Conservation (phyloP, 169 alveolate species). For the Cryptosporidium canis region DNA sequence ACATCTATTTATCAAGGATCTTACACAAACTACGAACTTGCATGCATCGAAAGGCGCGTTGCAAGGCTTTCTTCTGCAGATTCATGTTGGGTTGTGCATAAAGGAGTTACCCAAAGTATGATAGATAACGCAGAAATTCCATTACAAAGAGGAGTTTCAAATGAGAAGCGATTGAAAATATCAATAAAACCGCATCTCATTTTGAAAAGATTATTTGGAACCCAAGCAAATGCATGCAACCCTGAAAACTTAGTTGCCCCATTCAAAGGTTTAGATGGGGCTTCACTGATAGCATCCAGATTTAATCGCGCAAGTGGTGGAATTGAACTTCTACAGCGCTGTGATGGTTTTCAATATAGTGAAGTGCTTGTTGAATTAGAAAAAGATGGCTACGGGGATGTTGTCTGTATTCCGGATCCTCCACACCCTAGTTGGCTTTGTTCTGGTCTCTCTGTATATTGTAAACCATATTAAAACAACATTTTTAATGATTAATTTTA, state of each 20-base stretch:
- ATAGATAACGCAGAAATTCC: slow-evolving; percentile 57
- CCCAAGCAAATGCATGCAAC: slow-evolving; percentile 64
- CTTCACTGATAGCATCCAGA: slow-evolving; percentile 65
- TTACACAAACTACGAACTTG: slow-evolving; percentile 44
- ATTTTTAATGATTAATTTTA: background rate
- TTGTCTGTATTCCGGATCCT: slow-evolving; percentile 66
- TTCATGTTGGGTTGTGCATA: slow-evolving; percentile 71
- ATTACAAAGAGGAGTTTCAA: slow-evolving; percentile 11
- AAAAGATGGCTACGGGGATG: slow-evolving; percentile 35
- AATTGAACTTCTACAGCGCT: slow-evolving; percentile 54
- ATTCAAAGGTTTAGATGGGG: slow-evolving; percentile 64
- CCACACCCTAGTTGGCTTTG: slow-evolving; percentile 65
- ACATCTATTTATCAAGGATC: slow-evolving; percentile 49
- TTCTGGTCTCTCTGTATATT: slow-evolving; percentile 52
- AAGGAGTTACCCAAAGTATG: slow-evolving; percentile 56
- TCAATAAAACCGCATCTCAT: slow-evolving; percentile 58
- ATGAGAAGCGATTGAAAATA: slow-evolving; percentile 13
- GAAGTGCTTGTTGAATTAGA: slow-evolving; percentile 65
- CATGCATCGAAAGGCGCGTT: slow-evolving; percentile 48
- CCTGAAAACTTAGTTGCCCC: slow-evolving; percentile 72
- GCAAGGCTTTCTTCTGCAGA: slow-evolving; percentile 72
- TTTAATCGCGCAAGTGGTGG: slow-evolving; percentile 68
- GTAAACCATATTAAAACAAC: slow-evolving; percentile 35
- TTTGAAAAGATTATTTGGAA: slow-evolving; percentile 51
- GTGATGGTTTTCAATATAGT: slow-evolving; percentile 54